phyloP scores from a whole-genome alignment of 202 grass and related monocot species.

The Panicum virgatum region DNA sequence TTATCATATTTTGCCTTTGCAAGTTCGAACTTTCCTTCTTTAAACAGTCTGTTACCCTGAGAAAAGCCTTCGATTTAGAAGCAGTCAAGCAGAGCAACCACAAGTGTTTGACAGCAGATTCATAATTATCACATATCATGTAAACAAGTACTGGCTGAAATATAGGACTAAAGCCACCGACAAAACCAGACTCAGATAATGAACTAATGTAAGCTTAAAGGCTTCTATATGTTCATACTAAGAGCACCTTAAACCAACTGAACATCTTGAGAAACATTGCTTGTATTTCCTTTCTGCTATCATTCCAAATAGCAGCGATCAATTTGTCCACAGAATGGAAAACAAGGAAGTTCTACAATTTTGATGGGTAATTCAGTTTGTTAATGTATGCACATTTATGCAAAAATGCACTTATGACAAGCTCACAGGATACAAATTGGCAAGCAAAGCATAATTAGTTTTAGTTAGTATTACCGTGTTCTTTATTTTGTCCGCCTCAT shows the following conservation, averaged over 20 bases:
- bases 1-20: constrained; percentile 97
- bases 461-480: constrained; percentile 60
- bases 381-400: constrained; percentile 1
- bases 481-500: constrained; percentile 88
- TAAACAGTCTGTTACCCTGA: constrained; percentile 97
- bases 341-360: background rate
- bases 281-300: constrained; percentile 24
- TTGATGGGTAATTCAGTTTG: constrained; percentile 1
- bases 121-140: constrained; percentile 11
- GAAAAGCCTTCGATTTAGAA: constrained; percentile 26
- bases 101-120: constrained; percentile 2
- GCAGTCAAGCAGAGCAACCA: background rate
- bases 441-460: constrained; percentile 24
- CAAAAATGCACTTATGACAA: background rate
- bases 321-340: constrained; percentile 13
- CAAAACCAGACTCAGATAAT: constrained; percentile 10
- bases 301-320: constrained; percentile 19
- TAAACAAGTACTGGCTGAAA: constrained; percentile 27
- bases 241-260: constrained; percentile 21
- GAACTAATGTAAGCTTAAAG: background rate
- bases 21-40: constrained; percentile 96
- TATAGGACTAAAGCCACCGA: constrained; percentile 19
- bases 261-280: constrained; percentile 23
- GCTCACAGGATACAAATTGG: constrained; percentile 3
- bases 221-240: constrained; percentile 15